These are phyloP conservation scores for Austroboletus olivaceoglutinosus DNA, from an alignment of 1,284 basidiomycete species.

Conservation along the genomic window DNA sequence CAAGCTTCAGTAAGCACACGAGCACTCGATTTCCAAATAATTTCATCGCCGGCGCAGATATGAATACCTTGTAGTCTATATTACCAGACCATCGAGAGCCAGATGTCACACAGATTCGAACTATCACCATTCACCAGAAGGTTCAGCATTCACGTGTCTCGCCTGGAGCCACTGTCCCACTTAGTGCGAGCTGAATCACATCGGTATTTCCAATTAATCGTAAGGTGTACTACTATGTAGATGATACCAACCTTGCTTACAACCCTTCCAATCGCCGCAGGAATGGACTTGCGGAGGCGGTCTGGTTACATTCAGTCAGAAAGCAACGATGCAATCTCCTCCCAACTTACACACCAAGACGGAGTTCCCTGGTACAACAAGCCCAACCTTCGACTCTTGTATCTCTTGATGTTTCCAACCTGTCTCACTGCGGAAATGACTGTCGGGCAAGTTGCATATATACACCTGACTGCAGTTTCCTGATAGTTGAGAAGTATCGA, in stretches of 20 bases:
- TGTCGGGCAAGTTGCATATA: conserved; percentile 45
- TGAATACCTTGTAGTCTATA: too few species aligned
- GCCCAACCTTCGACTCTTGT: conserved; percentile 31
- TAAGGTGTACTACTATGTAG: not conserved
- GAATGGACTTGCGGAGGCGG: conserved; percentile 6
- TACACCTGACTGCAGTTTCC: not conserved
- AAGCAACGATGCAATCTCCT: conserved; percentile 40
- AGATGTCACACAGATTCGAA: too few species aligned
- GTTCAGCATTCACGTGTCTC: too few species aligned
- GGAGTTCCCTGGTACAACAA: conserved; percentile 55
- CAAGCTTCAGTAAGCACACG: too few species aligned
- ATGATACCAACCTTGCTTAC: not conserved
- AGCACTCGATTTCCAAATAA: too few species aligned
- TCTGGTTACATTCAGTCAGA: not conserved
- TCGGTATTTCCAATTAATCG: not conserved
- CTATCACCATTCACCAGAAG: too few species aligned
- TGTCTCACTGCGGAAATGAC: conserved; percentile 64
- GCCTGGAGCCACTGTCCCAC: too few species aligned
- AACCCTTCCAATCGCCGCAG: not conserved
- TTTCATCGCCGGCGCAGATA: too few species aligned
- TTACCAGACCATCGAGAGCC: too few species aligned
- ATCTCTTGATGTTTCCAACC: conserved; percentile 54
- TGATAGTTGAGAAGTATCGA: conserved; percentile 13
- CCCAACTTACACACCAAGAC: conserved; percentile 46
- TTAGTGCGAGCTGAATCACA: too few species aligned